Evolutionary conservation across 2,329 filamentous ascomycete species (phyloP), one percentile per base, ranked within the genome.

Genomic region (Sordariomycetes sp.): DNA sequence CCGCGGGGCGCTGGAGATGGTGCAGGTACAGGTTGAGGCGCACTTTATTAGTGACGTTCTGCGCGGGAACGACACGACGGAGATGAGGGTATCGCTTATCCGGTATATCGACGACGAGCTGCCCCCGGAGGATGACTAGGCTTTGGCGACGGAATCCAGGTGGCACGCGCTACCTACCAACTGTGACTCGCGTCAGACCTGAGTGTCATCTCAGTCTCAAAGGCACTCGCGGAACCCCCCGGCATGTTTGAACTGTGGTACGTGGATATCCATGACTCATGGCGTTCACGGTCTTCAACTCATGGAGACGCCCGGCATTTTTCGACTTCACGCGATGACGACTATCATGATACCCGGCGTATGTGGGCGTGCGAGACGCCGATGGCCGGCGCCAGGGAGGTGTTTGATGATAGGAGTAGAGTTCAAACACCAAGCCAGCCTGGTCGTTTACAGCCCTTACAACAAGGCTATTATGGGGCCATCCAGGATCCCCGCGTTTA

Each of bases 11-110:
- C 73, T 99, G 60, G 94, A 99, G 72, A 99, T 99, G 94, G 93
- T 97, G 68, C 93, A 97, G 80, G 96, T 97, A 90, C 94, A 97
- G 72, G 91, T 97, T 3, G 93, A 99, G 70, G 90, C 90, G 53
- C 92, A 96, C 69, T 99, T 97, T 70, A 88, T 96, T 67, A 97
- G 90, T 70, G 94, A 99, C 71, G 82, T 96, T 35, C 77, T 99
- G 60, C 85, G 91, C 59, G 94, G 94, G 3, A 93, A 97, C 67
- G 94, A 99, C 70, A 93, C 89, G 20, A 99, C 94, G 1, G 94
- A 99, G 77, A 97, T 99, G 89, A 82, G 93, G 67, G 87, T 99
- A 67, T 90, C 90, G 32, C 75, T 99, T 66, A 83, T 97, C 66
- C 83, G 93, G 65, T 97, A 96, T 70, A 96, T 99, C 65, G 94